phyloP scores from a whole-genome alignment of 2,329 filamentous ascomycete species.

The Fusarium fujikuroi region DNA sequence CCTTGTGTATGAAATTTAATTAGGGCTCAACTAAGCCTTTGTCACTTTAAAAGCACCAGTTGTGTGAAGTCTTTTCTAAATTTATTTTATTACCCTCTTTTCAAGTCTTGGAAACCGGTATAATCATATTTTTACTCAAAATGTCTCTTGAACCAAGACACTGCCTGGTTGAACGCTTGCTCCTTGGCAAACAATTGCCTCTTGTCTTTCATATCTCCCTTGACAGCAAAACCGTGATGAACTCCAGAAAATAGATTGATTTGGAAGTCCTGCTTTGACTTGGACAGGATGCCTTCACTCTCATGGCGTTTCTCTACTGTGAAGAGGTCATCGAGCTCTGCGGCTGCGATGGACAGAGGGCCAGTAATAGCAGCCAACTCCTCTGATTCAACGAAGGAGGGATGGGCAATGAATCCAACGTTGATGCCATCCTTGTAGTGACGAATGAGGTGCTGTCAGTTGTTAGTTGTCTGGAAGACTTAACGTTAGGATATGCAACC shows the following conservation, averaged over 20 bases:
- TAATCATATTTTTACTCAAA: background rate
- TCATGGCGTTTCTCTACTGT: conserved; percentile 70
- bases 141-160: conserved; percentile 71
- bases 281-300: conserved; percentile 69
- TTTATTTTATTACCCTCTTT: no score
- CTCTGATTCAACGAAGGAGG: conserved; percentile 75
- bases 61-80: no score
- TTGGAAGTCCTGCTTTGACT: conserved; percentile 73
- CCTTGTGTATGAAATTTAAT: no score
- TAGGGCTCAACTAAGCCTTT: no score
- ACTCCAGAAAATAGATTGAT: conserved; percentile 80
- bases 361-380: conserved; percentile 74
- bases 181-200: conserved; percentile 78
- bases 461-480: background rate
- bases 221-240: conserved; percentile 79
- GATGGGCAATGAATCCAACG: conserved; percentile 80
- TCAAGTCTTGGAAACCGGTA: background rate
- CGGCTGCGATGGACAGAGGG: conserved; percentile 74
- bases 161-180: conserved; percentile 81
- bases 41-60: no score
- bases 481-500: fast-evolving
- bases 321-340: conserved; percentile 74
- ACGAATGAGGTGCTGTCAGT: conserved; percentile 69
- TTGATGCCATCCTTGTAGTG: conserved; percentile 72
- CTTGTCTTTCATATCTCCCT: conserved; percentile 67